Evolutionary conservation across 192 early-diverging fungal species (phyloP), one percentile per base, ranked within the genome.

Genomic region (Gaertneriomyces semiglobifer): DNA sequence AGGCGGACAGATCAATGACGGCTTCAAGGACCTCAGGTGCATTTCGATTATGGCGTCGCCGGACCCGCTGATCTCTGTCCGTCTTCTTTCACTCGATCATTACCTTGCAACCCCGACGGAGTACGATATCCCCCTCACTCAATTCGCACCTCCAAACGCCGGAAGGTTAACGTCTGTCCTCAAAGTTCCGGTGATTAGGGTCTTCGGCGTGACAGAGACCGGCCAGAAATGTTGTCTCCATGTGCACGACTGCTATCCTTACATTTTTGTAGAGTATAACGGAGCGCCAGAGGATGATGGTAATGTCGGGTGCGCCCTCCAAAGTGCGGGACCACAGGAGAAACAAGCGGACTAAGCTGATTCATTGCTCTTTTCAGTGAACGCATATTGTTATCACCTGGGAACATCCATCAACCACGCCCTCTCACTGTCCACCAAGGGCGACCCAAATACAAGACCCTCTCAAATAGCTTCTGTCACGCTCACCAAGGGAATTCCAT

Each of bases 181-280:
- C 8, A 77, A 77, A 44, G 89, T 90, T 7, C 87, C 89, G n/a
- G 80, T 92, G 6, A 68, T 96, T 55, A 80, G 94, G 8, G 77
- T 94, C n/a, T 96, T 89, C 73, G 93, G 92, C 2, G 70, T 86
- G 0, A 89, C 89, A 4, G 71, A 65, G 39, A 72, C 62, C 41
- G 88, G 88, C 0, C 92, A 93, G 78, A 85, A 87, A 64, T 78
- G 80, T 12, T 90, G 89, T 72, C 51, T 94, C n/a, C 93, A 93
- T 69, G 68, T 96, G 9, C 94, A 96, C 59, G 83, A 89, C 88
- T 79, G 76, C 4, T 90, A 78, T 68, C 94, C 90, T 1, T 94
- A 96, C 66, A 80, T 96, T 46, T 92, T 88, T 71, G 79, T 96
- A 5, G 83, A 78, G 4, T 94, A 92, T 62, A 60, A 77, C 11